Evolutionary conservation across 1,284 basidiomycete genomes (phyloP), one percentile per base, ranked within the genome.

Genomic region (Leccinum laetum): DNA sequence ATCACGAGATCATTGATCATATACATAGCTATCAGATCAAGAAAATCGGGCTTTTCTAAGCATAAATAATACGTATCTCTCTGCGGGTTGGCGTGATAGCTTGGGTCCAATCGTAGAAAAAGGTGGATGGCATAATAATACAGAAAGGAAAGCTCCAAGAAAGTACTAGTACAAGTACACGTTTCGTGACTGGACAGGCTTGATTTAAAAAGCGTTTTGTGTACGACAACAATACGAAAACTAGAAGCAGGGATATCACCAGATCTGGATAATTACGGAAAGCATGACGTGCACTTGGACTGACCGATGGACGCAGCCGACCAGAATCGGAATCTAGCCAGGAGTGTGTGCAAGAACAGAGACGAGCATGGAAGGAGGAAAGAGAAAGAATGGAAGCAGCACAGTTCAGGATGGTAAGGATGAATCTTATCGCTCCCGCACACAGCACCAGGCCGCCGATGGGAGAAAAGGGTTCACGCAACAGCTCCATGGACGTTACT

Each of bases 401-500:
- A 64, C 60, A 35, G 62, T 58, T 71, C 60, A 21, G 44, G 32
- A 29, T 10, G 18, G 57, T 24, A 13, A 49, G 53, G 14, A 35
- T 32, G 29, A 57, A 29, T 32, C 55, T 26, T 37, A 24, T 52
- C 24, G 24, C 53, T 49, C 61, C 65, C 29, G 66, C 62, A 39
- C 60, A 64, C 67, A 67, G 63, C 75, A 32, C 74, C 69, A 56
- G 65, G 69, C 75, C 59, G 44, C 65, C 67, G 60, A 46, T 32
- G 18, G 52, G n/a, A 11, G 26, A 21, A 55, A 55, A 16, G 8
- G 24, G 24, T 44, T 75, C 64, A 75, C 53, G 75, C 74, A 41
- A 75, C 69, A 2, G 77, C 69, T n/a, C 76, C 74, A 59, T 75
- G 75, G n/a, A 77, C 63, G 24, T 67, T 74, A 11, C 66, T 69